Evolutionary conservation across 805 yeast species (phyloP).

Genomic region (Clavispora santaluciae): DNA sequence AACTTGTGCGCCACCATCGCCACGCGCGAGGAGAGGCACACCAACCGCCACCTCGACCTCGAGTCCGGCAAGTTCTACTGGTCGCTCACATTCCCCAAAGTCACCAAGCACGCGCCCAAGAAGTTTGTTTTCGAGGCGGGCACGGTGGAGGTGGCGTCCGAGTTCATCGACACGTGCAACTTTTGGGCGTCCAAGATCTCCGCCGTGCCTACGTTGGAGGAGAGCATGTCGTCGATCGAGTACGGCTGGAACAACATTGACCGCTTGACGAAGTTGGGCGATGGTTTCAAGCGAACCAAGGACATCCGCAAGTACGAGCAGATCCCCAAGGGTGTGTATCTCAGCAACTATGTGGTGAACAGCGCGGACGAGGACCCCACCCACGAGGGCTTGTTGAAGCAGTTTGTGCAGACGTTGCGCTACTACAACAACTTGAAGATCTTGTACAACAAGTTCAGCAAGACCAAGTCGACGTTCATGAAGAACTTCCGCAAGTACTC

Average conservation of each 20-base stretch:
- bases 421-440: constrained; percentile 37
- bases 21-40: constrained; percentile 29
- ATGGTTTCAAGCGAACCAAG: constrained; percentile 28
- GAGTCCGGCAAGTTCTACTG: constrained; percentile 31
- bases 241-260: constrained; percentile 69
- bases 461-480: constrained; percentile 26
- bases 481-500: constrained; percentile 23
- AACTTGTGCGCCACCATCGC: constrained; percentile 51
- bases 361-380: constrained; percentile 14
- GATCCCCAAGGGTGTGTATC: constrained; percentile 37
- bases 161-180: constrained; percentile 72
- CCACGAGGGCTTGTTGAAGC: constrained; percentile 41
- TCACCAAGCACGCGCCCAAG: constrained; percentile 29
- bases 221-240: constrained; percentile 69
- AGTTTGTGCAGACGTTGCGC: constrained; percentile 36
- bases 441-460: constrained; percentile 29
- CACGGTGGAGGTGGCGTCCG: constrained; percentile 60
- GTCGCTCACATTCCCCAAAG: constrained; percentile 53
- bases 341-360: constrained; percentile 28
- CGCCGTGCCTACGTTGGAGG: constrained; percentile 67
- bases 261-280: constrained; percentile 22
- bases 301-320: constrained; percentile 41
- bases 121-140: constrained; percentile 61
- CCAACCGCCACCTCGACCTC: constrained; percentile 18
- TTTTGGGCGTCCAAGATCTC: constrained; percentile 89